Conservation (phyloP, 768 basidiomycete genomes). For the Mycena albidolilacea region DNA sequence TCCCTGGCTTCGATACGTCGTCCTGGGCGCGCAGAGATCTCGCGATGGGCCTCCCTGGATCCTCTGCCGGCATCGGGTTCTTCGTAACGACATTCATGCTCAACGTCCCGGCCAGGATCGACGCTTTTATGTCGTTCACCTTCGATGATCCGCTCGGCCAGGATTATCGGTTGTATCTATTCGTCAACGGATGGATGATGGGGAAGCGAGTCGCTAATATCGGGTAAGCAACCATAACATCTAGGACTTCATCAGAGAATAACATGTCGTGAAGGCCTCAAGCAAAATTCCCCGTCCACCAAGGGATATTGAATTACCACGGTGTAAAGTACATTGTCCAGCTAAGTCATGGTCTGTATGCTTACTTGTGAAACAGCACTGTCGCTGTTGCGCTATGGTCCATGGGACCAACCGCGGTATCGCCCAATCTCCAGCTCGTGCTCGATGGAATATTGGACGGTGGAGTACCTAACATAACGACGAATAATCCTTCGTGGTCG, state of each 20-base stretch:
- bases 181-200: slow-evolving; percentile 94
- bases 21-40: slow-evolving; percentile 73
- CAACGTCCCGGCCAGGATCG: slow-evolving; percentile 69
- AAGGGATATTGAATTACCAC: slow-evolving; percentile 82
- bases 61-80: slow-evolving; percentile 82
- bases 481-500: slow-evolving; percentile 75
- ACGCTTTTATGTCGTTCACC: slow-evolving; percentile 79
- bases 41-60: slow-evolving; percentile 69
- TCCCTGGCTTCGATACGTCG: slow-evolving; percentile 77
- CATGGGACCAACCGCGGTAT: slow-evolving; percentile 63
- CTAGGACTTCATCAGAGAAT: neutral
- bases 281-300: slow-evolving; percentile 85
- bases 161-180: slow-evolving; percentile 80
- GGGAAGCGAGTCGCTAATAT: slow-evolving; percentile 82
- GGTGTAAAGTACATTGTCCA: slow-evolving; percentile 72
- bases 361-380: slow-evolving; percentile 53
- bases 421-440: slow-evolving; percentile 68
- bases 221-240: slow-evolving; percentile 59
- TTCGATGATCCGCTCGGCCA: slow-evolving; percentile 74
- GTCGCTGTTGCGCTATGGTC: slow-evolving; percentile 80
- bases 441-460: slow-evolving; percentile 75
- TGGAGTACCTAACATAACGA: slow-evolving; percentile 69
- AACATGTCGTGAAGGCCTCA: slow-evolving; percentile 68
- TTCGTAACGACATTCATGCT: slow-evolving; percentile 84
- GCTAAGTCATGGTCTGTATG: neutral